These are phyloP conservation scores for Xanthoceras sorbifolium DNA, from an alignment of 345 rosid genomes.

Conservation along the genomic window DNA sequence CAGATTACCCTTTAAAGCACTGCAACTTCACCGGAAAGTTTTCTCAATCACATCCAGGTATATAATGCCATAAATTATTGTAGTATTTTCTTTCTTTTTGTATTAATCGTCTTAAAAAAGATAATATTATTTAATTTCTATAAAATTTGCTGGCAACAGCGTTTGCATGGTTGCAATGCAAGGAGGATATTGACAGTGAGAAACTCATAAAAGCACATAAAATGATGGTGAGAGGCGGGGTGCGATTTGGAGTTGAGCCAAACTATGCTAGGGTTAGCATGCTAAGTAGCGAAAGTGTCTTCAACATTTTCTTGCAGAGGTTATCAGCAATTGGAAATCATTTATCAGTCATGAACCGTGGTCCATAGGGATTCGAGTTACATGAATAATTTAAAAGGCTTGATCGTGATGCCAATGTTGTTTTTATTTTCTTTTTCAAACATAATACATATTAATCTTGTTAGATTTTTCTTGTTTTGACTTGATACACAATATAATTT, in stretches of 20 bases:
- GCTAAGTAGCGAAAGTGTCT: conserved; percentile 63
- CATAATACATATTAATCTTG: no score
- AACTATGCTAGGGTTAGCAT: conserved; percentile 65
- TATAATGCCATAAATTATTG: background rate
- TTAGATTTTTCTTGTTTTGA: no score
- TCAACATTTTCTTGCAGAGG: conserved; percentile 63
- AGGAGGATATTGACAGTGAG: conserved; percentile 49
- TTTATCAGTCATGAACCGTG: no score
- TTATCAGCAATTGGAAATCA: conserved; percentile 38
- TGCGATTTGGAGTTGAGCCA: conserved; percentile 52
- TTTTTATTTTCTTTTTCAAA: no score
- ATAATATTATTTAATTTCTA: background rate
- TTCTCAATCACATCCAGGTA: conserved; percentile 62
- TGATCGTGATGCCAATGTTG: no score
- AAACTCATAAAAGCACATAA: conserved; percentile 47
- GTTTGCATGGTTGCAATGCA: conserved; percentile 82
- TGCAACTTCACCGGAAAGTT: conserved; percentile 61
- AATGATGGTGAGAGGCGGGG: conserved; percentile 59
- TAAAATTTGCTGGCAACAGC: conserved; percentile 33
- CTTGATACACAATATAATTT: no score
- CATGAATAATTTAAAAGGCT: no score
- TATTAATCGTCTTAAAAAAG: background rate
- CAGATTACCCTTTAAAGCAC: conserved; percentile 51
- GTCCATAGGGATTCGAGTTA: no score
- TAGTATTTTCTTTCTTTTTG: background rate